These are phyloP conservation scores for Kluyveromyces siamensis DNA, from an alignment of 805 yeast species.

Conservation along the genomic window DNA sequence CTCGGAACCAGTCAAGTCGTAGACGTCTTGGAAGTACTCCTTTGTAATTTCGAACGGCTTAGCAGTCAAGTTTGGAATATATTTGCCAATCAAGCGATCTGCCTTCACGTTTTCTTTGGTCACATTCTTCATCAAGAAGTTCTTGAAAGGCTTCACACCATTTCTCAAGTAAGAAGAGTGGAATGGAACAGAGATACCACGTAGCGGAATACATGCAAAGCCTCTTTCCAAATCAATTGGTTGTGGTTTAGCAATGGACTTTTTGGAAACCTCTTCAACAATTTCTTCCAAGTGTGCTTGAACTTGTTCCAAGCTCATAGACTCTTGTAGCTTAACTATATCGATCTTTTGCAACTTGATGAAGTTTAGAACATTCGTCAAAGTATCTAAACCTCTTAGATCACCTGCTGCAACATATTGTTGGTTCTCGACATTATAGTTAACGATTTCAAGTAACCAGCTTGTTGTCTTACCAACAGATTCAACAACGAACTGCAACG, in stretches of 20 bases:
- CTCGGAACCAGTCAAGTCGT: constrained; percentile 81
- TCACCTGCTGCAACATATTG: constrained; percentile 99
- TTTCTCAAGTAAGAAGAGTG: constrained; percentile 97
- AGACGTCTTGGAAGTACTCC: constrained; percentile 96
- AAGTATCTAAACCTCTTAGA: constrained; percentile 85
- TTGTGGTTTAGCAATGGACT: constrained; percentile 81
- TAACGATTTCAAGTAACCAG: constrained; percentile 96
- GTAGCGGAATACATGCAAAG: constrained; percentile 94
- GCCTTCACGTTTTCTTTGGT: constrained; percentile 93
- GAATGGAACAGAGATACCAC: constrained; percentile 99
- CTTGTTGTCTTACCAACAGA: constrained; percentile 74
- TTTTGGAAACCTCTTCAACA: constrained; percentile 73
- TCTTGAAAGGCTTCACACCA: constrained; percentile 98
- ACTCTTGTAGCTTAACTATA: constrained; percentile 75
- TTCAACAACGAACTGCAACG: constrained; percentile 88
- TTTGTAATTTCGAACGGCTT: constrained; percentile 92
- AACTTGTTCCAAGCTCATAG: constrained; percentile 79
- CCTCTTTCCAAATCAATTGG: constrained; percentile 98
- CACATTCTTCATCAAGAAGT: constrained; percentile 92
- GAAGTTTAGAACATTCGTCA: constrained; percentile 87
- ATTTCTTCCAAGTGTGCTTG: constrained; percentile 83
- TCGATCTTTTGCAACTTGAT: constrained; percentile 92
- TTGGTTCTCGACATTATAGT: constrained; percentile 95
- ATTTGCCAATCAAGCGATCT: constrained; percentile 84
- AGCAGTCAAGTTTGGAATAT: constrained; percentile 98